A percentile compares a stretch with the other conserved stretches of the same genome.
These are phyloP conservation scores for Westerdykella ornata DNA, from an alignment of 2,329 filamentous ascomycete species.

Conservation along the genomic window DNA sequence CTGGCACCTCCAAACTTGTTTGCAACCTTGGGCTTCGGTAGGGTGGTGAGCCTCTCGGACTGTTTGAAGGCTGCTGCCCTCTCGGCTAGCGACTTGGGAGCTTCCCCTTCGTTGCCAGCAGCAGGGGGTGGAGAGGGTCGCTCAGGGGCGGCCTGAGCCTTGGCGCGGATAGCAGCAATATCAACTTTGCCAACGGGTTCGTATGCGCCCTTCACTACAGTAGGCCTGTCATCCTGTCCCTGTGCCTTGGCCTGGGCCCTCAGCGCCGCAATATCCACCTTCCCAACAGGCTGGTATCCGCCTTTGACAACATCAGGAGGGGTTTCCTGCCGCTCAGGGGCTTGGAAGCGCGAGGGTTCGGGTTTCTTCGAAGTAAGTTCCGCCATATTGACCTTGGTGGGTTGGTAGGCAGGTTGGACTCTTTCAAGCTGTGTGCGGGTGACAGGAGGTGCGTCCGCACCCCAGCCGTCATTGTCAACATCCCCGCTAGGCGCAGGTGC, in stretches of 20 bases:
- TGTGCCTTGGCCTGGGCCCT: constrained; percentile 63
- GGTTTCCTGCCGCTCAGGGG: constrained; percentile 44
- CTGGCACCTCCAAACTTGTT: constrained; percentile 74
- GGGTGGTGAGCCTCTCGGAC: constrained; percentile 72
- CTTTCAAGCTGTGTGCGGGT: constrained; percentile 84
- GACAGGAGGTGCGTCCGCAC: constrained; percentile 83
- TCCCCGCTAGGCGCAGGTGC: constrained; percentile 48
- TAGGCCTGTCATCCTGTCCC: constrained; percentile 68
- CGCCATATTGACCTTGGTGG: constrained; percentile 89
- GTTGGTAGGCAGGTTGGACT: constrained; percentile 86
- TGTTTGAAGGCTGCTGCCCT: constrained; percentile 58
- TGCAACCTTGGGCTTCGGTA: constrained; percentile 92
- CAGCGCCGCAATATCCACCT: constrained; percentile 93
- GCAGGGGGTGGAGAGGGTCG: constrained; percentile 38
- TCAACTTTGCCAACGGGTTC: constrained; percentile 95
- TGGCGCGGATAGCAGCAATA: constrained; percentile 85
- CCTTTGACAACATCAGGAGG: constrained; percentile 67
- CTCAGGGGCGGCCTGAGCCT: constrained; percentile 53
- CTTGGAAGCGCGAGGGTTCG: constrained; percentile 57
- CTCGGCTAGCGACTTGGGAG: constrained; percentile 63
- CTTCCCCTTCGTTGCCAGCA: constrained; percentile 43
- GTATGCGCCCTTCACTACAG: constrained; percentile 84
- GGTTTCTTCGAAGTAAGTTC: constrained; percentile 70
- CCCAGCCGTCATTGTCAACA: constrained; percentile 86
- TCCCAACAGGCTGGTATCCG: constrained; percentile 87